These are phyloP conservation scores for Metschnikowia hibisci DNA, from an alignment of 805 yeast species.

Conservation along the genomic window DNA sequence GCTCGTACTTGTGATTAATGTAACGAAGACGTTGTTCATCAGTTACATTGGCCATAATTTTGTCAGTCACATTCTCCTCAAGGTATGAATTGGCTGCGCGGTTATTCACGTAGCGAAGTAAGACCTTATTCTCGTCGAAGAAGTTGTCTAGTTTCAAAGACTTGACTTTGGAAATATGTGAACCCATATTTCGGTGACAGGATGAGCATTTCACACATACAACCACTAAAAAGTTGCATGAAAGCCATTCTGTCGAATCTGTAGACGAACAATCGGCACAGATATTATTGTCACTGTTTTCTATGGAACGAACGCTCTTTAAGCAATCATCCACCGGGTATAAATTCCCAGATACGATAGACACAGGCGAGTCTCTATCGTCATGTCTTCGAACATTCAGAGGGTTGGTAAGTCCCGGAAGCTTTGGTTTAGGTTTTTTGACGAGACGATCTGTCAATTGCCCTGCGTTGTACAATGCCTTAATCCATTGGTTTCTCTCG, in stretches of 20 bases:
- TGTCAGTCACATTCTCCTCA: constrained; percentile 39
- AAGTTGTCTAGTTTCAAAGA: constrained; percentile 74
- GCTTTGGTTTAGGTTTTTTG: constrained; percentile 3
- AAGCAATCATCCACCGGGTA: constrained; percentile 24
- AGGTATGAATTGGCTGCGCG: constrained; percentile 52
- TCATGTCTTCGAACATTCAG: constrained; percentile 7
- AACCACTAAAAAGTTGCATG: constrained; percentile 65
- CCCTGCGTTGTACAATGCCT: constrained; percentile 56
- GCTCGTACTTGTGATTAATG: constrained; percentile 62
- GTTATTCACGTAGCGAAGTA: constrained; percentile 55
- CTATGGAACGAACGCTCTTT: constrained; percentile 35
- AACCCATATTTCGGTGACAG: constrained; percentile 81
- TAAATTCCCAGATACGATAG: constrained; percentile 24
- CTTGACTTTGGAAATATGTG: constrained; percentile 73
- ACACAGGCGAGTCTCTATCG: constrained; percentile 29
- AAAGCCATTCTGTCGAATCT: constrained; percentile 79
- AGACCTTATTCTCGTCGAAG: constrained; percentile 53
- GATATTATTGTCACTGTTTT: constrained; percentile 49
- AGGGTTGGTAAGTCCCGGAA: constrained; percentile 19
- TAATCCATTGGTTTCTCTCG: constrained; percentile 69
- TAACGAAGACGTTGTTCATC: constrained; percentile 52
- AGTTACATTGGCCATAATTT: constrained; percentile 30
- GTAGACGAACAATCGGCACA: constrained; percentile 80
- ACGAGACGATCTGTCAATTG: constrained; percentile 30
- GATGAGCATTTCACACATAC: constrained; percentile 86